These are phyloP conservation scores for Omphalotus guepiniiformis DNA, from an alignment of 768 basidiomycete genomes.

Conservation along the genomic window DNA sequence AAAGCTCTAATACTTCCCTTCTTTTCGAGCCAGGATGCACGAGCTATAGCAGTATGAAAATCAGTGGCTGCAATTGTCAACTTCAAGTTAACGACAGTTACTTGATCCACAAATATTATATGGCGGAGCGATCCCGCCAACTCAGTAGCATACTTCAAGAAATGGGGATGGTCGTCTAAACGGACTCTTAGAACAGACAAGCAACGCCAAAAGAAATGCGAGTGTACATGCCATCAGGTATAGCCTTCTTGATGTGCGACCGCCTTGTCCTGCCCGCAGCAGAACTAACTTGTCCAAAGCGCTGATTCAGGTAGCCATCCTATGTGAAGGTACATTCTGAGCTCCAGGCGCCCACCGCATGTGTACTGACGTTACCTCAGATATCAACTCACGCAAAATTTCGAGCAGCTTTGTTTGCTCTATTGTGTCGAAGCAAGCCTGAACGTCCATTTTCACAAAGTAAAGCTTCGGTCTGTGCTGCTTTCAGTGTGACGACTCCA, in stretches of 20 bases:
- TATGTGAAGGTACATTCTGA: slow-evolving; percentile 21
- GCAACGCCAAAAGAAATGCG: background rate
- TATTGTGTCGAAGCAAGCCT: slow-evolving; percentile 95
- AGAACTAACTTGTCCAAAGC: slow-evolving; percentile 62
- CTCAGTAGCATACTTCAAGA: slow-evolving; percentile 62
- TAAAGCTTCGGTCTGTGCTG: slow-evolving; percentile 74
- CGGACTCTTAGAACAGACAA: background rate
- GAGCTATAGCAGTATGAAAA: slow-evolving; percentile 32
- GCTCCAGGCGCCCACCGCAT: background rate
- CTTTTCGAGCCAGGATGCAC: slow-evolving; percentile 49
- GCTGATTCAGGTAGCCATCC: slow-evolving; percentile 71
- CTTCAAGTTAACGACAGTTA: slow-evolving; percentile 25
- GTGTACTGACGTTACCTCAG: slow-evolving; percentile 44
- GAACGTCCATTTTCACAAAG: slow-evolving; percentile 96
- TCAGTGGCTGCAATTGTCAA: background rate
- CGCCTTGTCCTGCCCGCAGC: slow-evolving; percentile 54
- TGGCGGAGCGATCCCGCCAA: slow-evolving; percentile 66
- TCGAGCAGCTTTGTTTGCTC: slow-evolving; percentile 80
- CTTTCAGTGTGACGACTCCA: slow-evolving; percentile 5
- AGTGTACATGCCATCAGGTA: slow-evolving; percentile 52
- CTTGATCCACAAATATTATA: slow-evolving; percentile 85
- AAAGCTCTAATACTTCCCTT: slow-evolving; percentile 61
- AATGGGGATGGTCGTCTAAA: slow-evolving; percentile 73
- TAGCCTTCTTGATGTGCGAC: slow-evolving; percentile 54
- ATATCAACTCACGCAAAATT: slow-evolving; percentile 70